These are phyloP conservation scores for Capsicum baccatum DNA, from an alignment of 257 asterid genomes.

Conservation along the genomic window DNA sequence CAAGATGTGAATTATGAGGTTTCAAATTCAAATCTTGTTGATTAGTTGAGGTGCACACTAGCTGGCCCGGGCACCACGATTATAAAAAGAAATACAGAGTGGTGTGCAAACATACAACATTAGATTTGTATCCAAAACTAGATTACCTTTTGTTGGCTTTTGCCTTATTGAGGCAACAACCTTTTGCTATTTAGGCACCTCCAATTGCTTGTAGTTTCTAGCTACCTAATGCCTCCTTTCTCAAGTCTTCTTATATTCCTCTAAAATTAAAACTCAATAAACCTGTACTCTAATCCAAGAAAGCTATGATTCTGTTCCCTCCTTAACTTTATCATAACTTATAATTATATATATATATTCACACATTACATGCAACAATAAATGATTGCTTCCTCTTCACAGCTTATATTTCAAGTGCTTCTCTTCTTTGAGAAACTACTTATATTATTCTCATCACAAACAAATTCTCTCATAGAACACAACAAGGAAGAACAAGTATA, in stretches of 20 bases:
- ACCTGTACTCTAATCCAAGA: slow-evolving; percentile 68
- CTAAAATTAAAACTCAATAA: slow-evolving; percentile 45
- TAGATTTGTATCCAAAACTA: slow-evolving; percentile 32
- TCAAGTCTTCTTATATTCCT: slow-evolving; percentile 84
- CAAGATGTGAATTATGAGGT: neutral
- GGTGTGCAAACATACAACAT: neutral
- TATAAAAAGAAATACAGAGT: neutral
- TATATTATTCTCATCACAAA: slow-evolving; percentile 16
- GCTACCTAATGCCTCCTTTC: slow-evolving; percentile 71
- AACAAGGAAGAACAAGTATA: neutral
- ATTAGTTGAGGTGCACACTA: neutral
- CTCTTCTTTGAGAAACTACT: slow-evolving; percentile 30
- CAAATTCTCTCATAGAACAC: slow-evolving; percentile 9
- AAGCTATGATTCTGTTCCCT: slow-evolving; percentile 76
- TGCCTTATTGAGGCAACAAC: slow-evolving; percentile 40
- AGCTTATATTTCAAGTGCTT: slow-evolving; percentile 35
- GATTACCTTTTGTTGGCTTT: slow-evolving; percentile 43
- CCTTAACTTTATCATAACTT: slow-evolving; percentile 30
- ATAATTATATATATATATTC: slow-evolving; percentile 47
- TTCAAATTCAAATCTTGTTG: neutral
- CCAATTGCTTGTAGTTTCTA: slow-evolving; percentile 69
- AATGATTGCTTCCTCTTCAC: slow-evolving; percentile 49
- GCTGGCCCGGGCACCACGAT: neutral
- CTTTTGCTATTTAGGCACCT: slow-evolving; percentile 57
- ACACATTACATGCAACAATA: slow-evolving; percentile 25